phyloP scores from a whole-genome alignment of 768 basidiomycete genomes.

The Lentinula edodes region DNA sequence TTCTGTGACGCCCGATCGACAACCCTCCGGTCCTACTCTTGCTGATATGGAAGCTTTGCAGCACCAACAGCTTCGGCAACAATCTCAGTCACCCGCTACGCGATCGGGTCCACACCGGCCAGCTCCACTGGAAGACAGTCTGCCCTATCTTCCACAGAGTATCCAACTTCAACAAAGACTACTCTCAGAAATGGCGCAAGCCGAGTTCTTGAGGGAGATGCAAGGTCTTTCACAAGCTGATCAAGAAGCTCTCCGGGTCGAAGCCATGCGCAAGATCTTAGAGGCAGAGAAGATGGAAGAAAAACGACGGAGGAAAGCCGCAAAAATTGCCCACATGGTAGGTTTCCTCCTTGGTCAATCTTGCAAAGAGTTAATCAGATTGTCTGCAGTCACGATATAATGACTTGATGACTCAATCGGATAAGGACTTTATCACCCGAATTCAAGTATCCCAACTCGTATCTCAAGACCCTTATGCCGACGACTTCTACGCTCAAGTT shows the following conservation, averaged over 20 bases:
- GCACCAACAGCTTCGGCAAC: conserved; percentile 36
- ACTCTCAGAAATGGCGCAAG: conserved; percentile 71
- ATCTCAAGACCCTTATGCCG: conserved; percentile 93
- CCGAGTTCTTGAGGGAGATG: conserved; percentile 60
- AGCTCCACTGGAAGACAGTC: conserved; percentile 43
- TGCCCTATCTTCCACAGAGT: conserved; percentile 53
- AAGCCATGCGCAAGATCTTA: conserved; percentile 86
- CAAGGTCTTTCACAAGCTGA: conserved; percentile 54
- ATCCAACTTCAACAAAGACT: conserved; percentile 72
- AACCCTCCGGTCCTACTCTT: conserved; percentile 38
- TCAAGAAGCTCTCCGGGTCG: conserved; percentile 66
- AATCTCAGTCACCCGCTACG: conserved; percentile 39
- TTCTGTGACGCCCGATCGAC: conserved; percentile 40
- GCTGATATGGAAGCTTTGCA: conserved; percentile 45
- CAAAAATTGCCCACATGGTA: conserved; percentile 89
- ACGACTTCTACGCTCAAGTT: conserved; percentile 98
- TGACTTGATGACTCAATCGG: conserved; percentile 94
- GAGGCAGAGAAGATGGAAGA: conserved; percentile 88
- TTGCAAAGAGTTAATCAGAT: conserved; percentile 6
- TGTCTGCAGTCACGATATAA: conserved; percentile 75
- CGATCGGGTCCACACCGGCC: conserved; percentile 22
- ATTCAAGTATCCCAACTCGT: conserved; percentile 99
- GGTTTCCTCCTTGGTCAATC: conserved; percentile 12
- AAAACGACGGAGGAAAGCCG: conserved; percentile 72
- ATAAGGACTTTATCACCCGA: conserved; percentile 99